phyloP scores from a whole-genome alignment of 148 eudicot genomes.

The Nepenthes gracilis region DNA sequence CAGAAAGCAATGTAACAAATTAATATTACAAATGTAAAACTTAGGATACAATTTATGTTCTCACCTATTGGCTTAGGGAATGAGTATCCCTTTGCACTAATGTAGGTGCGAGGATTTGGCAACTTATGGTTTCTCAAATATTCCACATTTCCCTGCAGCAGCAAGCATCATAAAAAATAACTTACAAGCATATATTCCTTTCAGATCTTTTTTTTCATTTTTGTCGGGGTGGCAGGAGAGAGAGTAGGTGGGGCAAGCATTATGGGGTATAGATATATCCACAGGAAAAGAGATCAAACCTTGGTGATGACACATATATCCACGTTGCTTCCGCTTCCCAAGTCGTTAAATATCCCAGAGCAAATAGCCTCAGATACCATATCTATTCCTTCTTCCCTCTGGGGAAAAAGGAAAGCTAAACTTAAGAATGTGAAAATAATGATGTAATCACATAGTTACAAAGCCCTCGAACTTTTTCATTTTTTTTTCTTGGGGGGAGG shows the following conservation, averaged over 20 bases:
- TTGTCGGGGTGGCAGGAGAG: no score
- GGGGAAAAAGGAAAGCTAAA: constrained; percentile 6
- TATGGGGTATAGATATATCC: not conserved
- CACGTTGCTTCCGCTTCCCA: constrained; percentile 96
- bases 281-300: constrained; percentile 20
- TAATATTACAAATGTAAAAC: not conserved
- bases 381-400: constrained; percentile 84
- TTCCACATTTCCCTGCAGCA: constrained; percentile 64
- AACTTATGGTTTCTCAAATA: constrained; percentile 63
- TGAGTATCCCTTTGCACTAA: constrained; percentile 56
- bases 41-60: constrained; percentile 1
- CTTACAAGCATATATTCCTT: not conserved
- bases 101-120: constrained; percentile 88
- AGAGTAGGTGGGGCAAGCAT: not conserved
- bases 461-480: not conserved
- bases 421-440: not conserved
- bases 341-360: constrained; percentile 81
- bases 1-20: no score
- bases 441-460: not conserved
- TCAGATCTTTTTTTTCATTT: not conserved
- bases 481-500: no score
- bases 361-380: constrained; percentile 68
- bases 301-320: constrained; percentile 83
- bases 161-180: not conserved
- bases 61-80: constrained; percentile 82